Base-by-base conservation (phyloP, 257 asterid genomes). In the Henckelia pumila region DNA sequence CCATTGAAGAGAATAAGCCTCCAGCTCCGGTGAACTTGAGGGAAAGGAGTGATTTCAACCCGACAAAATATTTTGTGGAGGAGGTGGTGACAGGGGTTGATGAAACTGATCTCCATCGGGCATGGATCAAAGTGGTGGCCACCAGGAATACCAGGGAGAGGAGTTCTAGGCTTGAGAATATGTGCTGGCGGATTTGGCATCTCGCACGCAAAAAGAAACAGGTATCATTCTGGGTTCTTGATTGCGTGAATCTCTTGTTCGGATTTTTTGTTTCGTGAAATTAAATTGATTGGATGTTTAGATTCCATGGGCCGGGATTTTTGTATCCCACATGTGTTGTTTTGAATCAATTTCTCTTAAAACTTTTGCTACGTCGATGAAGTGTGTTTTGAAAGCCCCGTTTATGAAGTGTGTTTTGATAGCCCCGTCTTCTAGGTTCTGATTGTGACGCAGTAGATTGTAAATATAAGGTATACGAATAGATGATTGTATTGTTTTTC, bases 131-230 rank as follows among this genome's bases (percentile, higher is more conserved):
- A 75, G 95, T 87, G 29, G 95, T 87, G 13, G 91, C 95, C 1
- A 89, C 88, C 1, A 79, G 96, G 67, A 87, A 89, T 55, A 85
- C 95, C 0, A 76, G 84, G 47, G 95, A 87, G 64, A 77, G 95
- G 69, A 89, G 83, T 26, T 80, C 92, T 20, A 75, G 96, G 70
- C 86, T 89, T 61, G 95, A 89, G 72, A 89, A 89, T 61, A 89
- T 89, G 96, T 89, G 96, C 75, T 89, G 96, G 96, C 86, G 96
- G 7, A 87, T 89, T 69, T 89, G 96, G 96, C 96, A 89, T 63
- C 92, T 89, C 57, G 75, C 96, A 8, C 87, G 96, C 71, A 89
- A 84, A 64, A 80, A 87, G 78, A 89, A 87, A 44, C 95, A 87
- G 96, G 96, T 87, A 3, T 21, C 53, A 17, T 25, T 58, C n/a